A percentile compares a stretch with the other conserved stretches of the same genome.
phyloP scores from a whole-genome alignment of 2,329 filamentous ascomycete species.

The Aspergillus ochraceus region DNA sequence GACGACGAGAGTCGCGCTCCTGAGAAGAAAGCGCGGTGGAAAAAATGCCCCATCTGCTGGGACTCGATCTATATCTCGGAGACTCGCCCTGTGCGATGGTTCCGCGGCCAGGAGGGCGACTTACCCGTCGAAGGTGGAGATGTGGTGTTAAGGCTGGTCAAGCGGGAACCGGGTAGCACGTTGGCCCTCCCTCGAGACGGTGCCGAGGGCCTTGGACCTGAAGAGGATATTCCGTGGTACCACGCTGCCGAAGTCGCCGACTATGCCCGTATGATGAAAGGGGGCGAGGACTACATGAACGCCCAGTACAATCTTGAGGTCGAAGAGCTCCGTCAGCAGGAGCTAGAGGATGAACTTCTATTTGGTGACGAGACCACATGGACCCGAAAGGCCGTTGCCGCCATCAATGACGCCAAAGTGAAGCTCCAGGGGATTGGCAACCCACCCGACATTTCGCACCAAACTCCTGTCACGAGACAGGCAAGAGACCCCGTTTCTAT shows the following conservation, averaged over 20 bases:
- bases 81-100: conserved; percentile 85
- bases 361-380: conserved; percentile 93
- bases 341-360: conserved; percentile 84
- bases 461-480: conserved; percentile 51
- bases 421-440: conserved; percentile 69
- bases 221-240: conserved; percentile 88
- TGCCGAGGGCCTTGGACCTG: conserved; percentile 65
- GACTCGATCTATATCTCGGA: conserved; percentile 92
- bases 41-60: conserved; percentile 95
- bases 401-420: conserved; percentile 74
- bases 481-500: conserved; percentile 52
- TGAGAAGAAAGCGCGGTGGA: conserved; percentile 75
- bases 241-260: conserved; percentile 91
- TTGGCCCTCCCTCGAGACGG: conserved; percentile 84
- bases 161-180: conserved; percentile 75
- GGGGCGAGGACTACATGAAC: conserved; percentile 82
- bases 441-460: conserved; percentile 55
- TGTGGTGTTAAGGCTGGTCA: conserved; percentile 83
- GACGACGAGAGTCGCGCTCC: conserved; percentile 66
- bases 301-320: conserved; percentile 80
- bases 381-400: conserved; percentile 78
- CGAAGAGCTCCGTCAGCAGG: conserved; percentile 69
- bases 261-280: conserved; percentile 94
- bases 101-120: conserved; percentile 80
- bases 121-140: conserved; percentile 81